These are phyloP conservation scores for Picea sitchensis DNA, from an alignment of 75 land plant species.

Conservation along the genomic window DNA sequence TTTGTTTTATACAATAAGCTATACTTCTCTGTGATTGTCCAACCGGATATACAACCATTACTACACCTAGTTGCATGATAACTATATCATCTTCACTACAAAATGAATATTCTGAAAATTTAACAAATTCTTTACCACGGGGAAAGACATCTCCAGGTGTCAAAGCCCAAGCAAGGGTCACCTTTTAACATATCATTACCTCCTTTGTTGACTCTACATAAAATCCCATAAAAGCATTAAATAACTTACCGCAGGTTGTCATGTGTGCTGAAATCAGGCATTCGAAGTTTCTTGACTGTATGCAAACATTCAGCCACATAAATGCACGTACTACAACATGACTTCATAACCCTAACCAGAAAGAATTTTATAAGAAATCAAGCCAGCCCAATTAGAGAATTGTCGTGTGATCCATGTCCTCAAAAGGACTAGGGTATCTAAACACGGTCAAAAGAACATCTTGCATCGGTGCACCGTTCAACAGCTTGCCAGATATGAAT, in stretches of 20 bases:
- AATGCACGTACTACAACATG: background rate
- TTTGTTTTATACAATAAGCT: no score
- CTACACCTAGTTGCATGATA: no score
- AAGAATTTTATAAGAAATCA: background rate
- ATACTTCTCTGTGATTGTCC: no score
- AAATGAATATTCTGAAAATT: background rate
- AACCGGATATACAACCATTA: no score
- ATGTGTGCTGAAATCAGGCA: background rate
- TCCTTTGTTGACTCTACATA: background rate
- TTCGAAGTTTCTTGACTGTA: background rate
- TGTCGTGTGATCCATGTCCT: background rate
- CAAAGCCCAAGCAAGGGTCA: background rate
- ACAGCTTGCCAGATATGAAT: background rate
- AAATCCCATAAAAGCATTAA: background rate
- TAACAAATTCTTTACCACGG: background rate
- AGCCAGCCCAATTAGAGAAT: background rate
- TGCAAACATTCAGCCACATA: background rate
- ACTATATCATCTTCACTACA: background rate
- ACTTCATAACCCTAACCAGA: background rate
- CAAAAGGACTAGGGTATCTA: background rate
- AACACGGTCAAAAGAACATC: background rate
- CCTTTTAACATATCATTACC: background rate
- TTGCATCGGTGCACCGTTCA: background rate
- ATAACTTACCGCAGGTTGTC: background rate
- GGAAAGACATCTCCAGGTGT: background rate